These are phyloP conservation scores for Hygrophorus russula DNA, from an alignment of 768 basidiomycete species.

Conservation along the genomic window DNA sequence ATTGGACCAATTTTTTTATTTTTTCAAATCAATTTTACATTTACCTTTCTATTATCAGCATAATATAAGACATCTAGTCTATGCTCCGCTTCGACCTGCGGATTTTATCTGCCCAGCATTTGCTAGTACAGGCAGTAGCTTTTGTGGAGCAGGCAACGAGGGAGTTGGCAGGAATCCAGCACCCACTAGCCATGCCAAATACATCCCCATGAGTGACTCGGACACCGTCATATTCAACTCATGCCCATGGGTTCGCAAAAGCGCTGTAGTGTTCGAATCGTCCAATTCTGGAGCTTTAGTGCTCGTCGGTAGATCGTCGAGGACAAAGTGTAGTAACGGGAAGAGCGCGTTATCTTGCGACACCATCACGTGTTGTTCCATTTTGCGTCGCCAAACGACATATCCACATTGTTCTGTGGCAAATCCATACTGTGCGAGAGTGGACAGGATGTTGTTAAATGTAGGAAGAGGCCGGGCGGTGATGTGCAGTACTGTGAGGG, in stretches of 20 bases:
- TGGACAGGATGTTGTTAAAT: conserved; percentile 76
- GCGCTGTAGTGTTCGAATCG: conserved; percentile 66
- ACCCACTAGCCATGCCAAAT: conserved; percentile 85
- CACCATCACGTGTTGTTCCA: conserved; percentile 93
- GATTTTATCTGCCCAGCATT: conserved; percentile 38
- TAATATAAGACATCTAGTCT: too few relatives aligned
- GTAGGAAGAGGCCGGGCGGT: conserved; percentile 80
- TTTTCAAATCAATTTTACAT: too few relatives aligned
- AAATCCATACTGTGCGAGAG: conserved; percentile 75
- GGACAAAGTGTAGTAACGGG: conserved; percentile 92
- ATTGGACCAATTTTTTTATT: conserved; percentile 33
- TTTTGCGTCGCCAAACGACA: conserved; percentile 78
- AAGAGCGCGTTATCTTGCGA: conserved; percentile 94
- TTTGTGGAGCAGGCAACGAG: conserved; percentile 22
- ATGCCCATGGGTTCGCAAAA: conserved; percentile 37
- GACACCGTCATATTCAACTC: conserved; percentile 50
- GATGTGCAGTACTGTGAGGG: conserved; percentile 65
- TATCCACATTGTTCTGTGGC: conserved; percentile 73
- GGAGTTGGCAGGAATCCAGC: conserved; percentile 72
- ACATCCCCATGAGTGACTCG: conserved; percentile 68
- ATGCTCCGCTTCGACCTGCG: conserved; percentile 56
- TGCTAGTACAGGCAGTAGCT: conserved; percentile 37
- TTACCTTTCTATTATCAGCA: too few relatives aligned
- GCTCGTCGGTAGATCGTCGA: conserved; percentile 94
- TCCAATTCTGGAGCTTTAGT: conserved; percentile 90